Conservation (phyloP, 306 rosid species). For the Cicer yamashitae region DNA sequence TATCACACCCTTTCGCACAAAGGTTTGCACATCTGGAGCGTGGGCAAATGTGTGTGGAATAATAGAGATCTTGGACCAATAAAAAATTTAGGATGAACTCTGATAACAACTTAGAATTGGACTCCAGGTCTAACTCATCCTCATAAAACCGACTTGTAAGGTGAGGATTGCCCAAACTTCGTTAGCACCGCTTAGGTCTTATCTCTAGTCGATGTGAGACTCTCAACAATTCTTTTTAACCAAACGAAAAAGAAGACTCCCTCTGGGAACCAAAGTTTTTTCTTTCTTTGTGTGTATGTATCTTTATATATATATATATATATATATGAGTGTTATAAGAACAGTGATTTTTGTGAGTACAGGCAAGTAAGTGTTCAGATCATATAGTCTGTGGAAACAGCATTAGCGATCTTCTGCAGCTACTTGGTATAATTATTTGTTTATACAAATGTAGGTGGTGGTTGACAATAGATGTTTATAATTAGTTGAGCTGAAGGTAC, state of each 20-base stretch:
- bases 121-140: neutral
- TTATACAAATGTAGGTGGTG: constrained; percentile 8
- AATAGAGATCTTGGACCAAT: neutral
- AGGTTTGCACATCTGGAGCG: neutral
- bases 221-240: neutral
- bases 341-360: neutral
- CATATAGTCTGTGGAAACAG: constrained; percentile 4
- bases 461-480: constrained; percentile 10
- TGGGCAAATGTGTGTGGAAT: neutral
- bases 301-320: too few relatives aligned
- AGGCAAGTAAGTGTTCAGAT: neutral
- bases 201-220: too few relatives aligned
- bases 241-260: neutral
- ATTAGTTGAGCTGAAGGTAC: constrained; percentile 23
- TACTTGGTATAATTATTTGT: constrained; percentile 1
- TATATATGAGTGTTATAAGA: neutral
- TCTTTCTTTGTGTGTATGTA: neutral
- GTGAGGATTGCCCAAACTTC: neutral
- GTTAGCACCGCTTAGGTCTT: too few relatives aligned
- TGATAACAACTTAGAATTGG: neutral
- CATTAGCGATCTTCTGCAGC: neutral
- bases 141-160: neutral
- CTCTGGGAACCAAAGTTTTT: neutral
- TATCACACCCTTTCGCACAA: neutral
- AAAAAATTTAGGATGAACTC: neutral